Conservation (phyloP, 257 asterid species). For the Echium plantagineum region DNA sequence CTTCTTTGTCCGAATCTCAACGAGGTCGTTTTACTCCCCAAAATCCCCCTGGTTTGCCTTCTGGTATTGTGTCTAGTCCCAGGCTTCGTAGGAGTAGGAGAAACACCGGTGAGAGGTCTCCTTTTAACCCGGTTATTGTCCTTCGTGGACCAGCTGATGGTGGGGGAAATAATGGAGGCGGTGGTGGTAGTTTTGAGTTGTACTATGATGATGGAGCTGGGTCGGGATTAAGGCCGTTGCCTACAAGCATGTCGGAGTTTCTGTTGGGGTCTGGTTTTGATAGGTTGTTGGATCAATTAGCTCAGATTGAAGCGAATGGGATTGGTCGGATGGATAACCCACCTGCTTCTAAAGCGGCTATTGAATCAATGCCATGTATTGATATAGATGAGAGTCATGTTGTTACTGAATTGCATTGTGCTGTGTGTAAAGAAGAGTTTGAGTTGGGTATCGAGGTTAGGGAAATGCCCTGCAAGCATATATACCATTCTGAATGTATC, state of each 20-base stretch:
- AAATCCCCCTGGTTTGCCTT: conserved; percentile 27
- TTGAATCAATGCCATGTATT: conserved; percentile 63
- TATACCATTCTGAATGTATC: conserved; percentile 76
- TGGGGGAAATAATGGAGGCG: conserved; percentile 4
- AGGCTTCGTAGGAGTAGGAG: conserved; percentile 55
- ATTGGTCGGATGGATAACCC: conserved; percentile 58
- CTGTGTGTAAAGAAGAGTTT: conserved; percentile 77
- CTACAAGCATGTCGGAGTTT: conserved; percentile 67
- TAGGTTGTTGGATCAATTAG: conserved; percentile 56
- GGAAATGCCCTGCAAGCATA: conserved; percentile 86
- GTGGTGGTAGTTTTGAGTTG: conserved; percentile 53
- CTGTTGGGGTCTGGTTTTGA: conserved; percentile 82
- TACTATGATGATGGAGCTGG: conserved; percentile 78
- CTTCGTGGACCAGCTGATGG: conserved; percentile 47
- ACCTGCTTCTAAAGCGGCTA: conserved; percentile 74
- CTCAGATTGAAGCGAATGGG: conserved; percentile 64
- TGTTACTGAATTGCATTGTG: conserved; percentile 48
- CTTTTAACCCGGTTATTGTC: conserved; percentile 79
- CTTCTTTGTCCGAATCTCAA: conserved; percentile 37
- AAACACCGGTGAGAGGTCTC: conserved; percentile 62
- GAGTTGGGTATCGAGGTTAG: conserved; percentile 55
- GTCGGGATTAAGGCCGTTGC: conserved; percentile 68
- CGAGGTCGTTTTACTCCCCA: conserved; percentile 55
- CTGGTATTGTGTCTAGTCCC: conserved; percentile 36
- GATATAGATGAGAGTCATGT: conserved; percentile 39